Conservation (phyloP, 805 yeast species). For the Candida multigemmis region DNA sequence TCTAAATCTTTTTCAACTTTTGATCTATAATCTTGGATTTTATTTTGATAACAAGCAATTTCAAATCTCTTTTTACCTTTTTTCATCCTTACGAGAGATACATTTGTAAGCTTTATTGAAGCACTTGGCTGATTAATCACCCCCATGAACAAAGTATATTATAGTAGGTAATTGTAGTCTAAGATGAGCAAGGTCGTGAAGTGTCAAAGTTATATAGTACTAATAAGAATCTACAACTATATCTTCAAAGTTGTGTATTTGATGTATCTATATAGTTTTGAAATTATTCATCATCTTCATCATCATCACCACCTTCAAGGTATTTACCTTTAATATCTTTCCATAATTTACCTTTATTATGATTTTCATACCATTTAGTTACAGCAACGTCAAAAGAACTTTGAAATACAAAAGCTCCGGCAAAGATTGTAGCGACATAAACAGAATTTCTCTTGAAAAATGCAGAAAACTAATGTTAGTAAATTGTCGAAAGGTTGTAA, state of each 20-base stretch:
- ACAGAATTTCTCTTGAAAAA: conserved; percentile 83
- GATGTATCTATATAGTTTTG: conserved; percentile 2
- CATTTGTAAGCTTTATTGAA: conserved; percentile 88
- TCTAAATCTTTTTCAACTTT: conserved; percentile 88
- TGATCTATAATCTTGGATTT: conserved; percentile 90
- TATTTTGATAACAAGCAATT: conserved; percentile 93
- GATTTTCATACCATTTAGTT: conserved; percentile 64
- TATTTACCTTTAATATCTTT: conserved; percentile 58
- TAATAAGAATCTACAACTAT: no score
- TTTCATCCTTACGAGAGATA: conserved; percentile 83
- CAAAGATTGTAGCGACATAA: conserved; percentile 75
- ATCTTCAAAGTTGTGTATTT: no score
- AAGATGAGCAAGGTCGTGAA: neutral
- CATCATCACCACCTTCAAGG: conserved; percentile 49
- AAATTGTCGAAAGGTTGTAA: no score
- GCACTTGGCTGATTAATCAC: conserved; percentile 79
- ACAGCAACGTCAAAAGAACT: conserved; percentile 60
- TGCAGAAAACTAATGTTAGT: conserved; percentile 7
- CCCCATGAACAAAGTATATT: conserved; percentile 15
- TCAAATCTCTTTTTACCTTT: conserved; percentile 90
- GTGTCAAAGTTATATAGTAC: no score
- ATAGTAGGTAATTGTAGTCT: neutral
- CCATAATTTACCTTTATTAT: conserved; percentile 84
- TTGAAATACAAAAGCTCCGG: conserved; percentile 81
- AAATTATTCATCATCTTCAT: conserved; percentile 47